A percentile compares a stretch with the other conserved stretches of the same genome.
Conservation (phyloP, 371 early-diverging fungal species). For the Apophysomyces elegans region DNA sequence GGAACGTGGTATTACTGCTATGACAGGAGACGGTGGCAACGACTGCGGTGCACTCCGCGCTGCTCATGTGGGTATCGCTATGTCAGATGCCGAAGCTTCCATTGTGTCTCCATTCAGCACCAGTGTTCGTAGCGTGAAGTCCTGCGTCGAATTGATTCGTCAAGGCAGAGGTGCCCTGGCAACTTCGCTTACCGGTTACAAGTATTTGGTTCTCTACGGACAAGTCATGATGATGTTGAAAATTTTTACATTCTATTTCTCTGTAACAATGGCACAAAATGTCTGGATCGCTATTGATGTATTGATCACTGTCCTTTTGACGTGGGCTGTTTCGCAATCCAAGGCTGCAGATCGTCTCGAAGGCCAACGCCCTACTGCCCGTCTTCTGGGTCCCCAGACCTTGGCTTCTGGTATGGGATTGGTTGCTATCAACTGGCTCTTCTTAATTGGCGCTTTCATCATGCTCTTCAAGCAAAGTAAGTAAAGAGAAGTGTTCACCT, state of each 20-base stretch:
- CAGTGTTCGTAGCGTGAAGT: slow-evolving; percentile 62
- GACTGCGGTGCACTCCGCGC: slow-evolving; percentile 94
- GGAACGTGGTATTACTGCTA: slow-evolving; percentile 77
- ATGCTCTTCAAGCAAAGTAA: slow-evolving; percentile 45
- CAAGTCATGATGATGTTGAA: slow-evolving; percentile 77
- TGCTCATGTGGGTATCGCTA: slow-evolving; percentile 90
- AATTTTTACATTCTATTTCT: slow-evolving; percentile 63
- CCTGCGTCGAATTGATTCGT: slow-evolving; percentile 75
- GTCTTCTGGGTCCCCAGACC: slow-evolving; percentile 74
- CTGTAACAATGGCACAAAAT: slow-evolving; percentile 55
- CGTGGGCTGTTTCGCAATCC: slow-evolving; percentile 73
- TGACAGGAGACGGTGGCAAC: slow-evolving; percentile 98
- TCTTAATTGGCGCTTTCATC: slow-evolving; percentile 50
- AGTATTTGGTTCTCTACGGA: slow-evolving; percentile 76
- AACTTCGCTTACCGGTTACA: slow-evolving; percentile 76
- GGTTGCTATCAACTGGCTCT: slow-evolving; percentile 71
- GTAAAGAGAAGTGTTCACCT: slow-evolving; percentile 12
- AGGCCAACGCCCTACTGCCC: slow-evolving; percentile 75
- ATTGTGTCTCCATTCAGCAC: slow-evolving; percentile 89
- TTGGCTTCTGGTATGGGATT: slow-evolving; percentile 70
- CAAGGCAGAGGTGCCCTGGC: slow-evolving; percentile 82
- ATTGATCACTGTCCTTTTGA: slow-evolving; percentile 67
- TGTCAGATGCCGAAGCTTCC: slow-evolving; percentile 86
- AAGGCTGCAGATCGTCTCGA: slow-evolving; percentile 61
- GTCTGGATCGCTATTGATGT: slow-evolving; percentile 75